Conservation (phyloP, 2,329 filamentous ascomycete species). For the Phialophora macrospora region DNA sequence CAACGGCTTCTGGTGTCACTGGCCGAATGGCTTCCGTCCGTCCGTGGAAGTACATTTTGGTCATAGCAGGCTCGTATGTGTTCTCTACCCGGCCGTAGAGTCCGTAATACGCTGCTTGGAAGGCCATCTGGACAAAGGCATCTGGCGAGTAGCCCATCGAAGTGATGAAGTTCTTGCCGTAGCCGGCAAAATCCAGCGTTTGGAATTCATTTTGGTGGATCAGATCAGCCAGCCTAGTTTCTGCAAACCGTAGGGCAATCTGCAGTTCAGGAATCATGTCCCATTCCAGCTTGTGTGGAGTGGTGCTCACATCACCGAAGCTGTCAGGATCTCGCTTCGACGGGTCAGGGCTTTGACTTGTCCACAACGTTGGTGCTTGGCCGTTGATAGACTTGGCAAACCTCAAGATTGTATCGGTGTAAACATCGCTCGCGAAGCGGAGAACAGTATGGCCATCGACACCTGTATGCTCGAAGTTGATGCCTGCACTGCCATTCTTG, state of each 20-base stretch:
- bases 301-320: conserved; percentile 91
- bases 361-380: conserved; percentile 88
- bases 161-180: conserved; percentile 97
- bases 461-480: conserved; percentile 99
- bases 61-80: conserved; percentile 98
- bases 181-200: conserved; percentile 83
- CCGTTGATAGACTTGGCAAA: conserved; percentile 96
- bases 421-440: conserved; percentile 92
- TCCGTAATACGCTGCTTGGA: conserved; percentile 97
- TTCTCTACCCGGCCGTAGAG: conserved; percentile 92
- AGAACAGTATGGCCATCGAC: conserved; percentile 97
- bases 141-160: conserved; percentile 96
- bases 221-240: conserved; percentile 89
- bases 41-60: conserved; percentile 89
- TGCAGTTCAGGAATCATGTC: conserved; percentile 91
- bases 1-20: conserved; percentile 73
- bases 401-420: conserved; percentile 95
- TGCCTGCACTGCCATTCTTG: conserved; percentile 96
- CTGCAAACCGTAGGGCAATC: conserved; percentile 90
- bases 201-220: conserved; percentile 97
- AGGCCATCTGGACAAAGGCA: conserved; percentile 98
- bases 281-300: conserved; percentile 96
- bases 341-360: conserved; percentile 86
- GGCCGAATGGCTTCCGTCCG: conserved; percentile 91
- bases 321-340: conserved; percentile 87